Base-by-base conservation (phyloP, 306 rosid species). In the Quercus dentata region DNA sequence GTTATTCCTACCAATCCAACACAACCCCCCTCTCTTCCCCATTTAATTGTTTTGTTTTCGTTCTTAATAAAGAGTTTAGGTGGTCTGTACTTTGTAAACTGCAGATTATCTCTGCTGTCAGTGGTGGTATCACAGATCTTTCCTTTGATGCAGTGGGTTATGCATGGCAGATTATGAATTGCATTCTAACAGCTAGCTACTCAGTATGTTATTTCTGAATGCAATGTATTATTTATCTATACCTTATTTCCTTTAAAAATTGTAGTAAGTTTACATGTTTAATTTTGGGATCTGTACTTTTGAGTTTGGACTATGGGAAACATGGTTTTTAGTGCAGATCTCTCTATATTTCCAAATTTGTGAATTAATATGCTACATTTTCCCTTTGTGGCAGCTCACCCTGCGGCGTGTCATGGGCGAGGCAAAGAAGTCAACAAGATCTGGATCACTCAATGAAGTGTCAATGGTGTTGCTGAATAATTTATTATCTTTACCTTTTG, bases 401-500 rank as follows among this genome's bases (percentile, higher is more conserved):
- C 88, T 94, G 67, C 79, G 94, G 65, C 86, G 92, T 79, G 92
- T 92, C 49, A 94, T 94, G 98, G 97, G 92, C 38, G 97, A 87
- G 81, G 97, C 97, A 6, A 94, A 92, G 63, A 89, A 86, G 72
- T 57, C 84, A 56, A 91, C 98, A 71, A 91, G 71, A 86, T 85
- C 95, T 18, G 95, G 97, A 75, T 78, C 93, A 38, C 93, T 94
- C 17, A 94, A 94, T 76, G 97, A 94, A 90, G 88, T 82, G 64
- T 92, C 99, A n/a, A 94, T 94, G 97, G 99, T 94, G 83, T 80
- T 94, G 84, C 90, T 94, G 82, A 94, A 94, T 78, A 92, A 94
- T 77, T 76, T 91, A 51, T 28, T 92, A 56, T 94, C 99, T 71
- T 79, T 92, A 74, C 99, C 99, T 78, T 87, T 90, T 57, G 95